Percentiles rank a stretch among this genome's conserved stretches.
These are phyloP conservation scores for Sergeia podlipaevii DNA, from an alignment of 208 protist species.

Conservation along the genomic window DNA sequence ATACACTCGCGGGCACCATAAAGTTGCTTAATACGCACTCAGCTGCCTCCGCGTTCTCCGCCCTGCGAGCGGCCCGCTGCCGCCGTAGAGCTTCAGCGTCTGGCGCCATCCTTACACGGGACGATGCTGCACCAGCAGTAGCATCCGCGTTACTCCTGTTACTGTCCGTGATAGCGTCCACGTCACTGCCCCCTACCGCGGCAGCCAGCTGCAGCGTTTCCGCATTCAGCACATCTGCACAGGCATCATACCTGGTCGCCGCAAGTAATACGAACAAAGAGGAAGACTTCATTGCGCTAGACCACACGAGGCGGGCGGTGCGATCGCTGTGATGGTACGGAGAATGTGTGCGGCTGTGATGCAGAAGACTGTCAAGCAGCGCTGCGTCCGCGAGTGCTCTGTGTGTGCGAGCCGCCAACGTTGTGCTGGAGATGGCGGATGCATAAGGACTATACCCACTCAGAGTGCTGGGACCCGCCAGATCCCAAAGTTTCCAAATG, in stretches of 20 bases:
- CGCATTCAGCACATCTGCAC: constrained; percentile 24
- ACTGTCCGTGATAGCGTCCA: not conserved
- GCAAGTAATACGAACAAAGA: constrained; percentile 24
- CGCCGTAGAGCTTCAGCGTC: no score
- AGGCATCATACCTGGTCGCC: constrained; percentile 15
- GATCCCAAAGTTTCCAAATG: constrained; percentile 18
- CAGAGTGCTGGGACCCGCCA: constrained; percentile 8
- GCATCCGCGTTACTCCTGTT: not conserved
- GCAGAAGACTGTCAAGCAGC: constrained; percentile 6
- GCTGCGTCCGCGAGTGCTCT: not conserved
- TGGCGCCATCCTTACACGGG: no score
- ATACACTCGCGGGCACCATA: constrained; percentile 6
- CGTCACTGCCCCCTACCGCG: not conserved
- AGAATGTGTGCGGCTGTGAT: constrained; percentile 11
- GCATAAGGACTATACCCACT: no score
- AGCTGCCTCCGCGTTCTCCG: constrained; percentile 24
- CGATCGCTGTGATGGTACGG: not conserved
- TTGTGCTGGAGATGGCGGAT: not conserved
- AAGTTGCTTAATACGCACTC: constrained; percentile 18
- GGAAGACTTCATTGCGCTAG: constrained; percentile 10
- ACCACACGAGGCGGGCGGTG: not conserved
- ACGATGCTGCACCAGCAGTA: no score
- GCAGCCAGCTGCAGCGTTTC: constrained; percentile 23
- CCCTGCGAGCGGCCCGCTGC: constrained; percentile 12
- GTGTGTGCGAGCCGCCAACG: not conserved